These are phyloP conservation scores for Graphilbum ipis-grandicollis DNA, from an alignment of 2,329 filamentous ascomycete genomes.

Conservation along the genomic window DNA sequence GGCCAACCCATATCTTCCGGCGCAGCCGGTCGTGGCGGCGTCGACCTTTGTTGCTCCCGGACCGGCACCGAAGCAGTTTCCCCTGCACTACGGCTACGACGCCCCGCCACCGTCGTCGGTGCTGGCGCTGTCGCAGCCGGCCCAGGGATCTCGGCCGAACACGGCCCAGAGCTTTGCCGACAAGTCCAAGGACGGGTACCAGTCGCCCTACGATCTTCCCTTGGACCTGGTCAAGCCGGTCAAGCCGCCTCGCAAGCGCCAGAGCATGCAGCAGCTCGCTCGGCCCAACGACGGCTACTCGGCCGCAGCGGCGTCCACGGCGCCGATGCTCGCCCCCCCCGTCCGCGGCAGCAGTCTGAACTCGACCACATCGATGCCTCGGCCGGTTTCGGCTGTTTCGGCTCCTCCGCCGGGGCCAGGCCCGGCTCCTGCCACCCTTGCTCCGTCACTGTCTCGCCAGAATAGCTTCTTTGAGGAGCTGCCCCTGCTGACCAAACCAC, in stretches of 20 bases:
- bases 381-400: conserved; percentile 20
- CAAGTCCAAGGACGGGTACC: conserved; percentile 80
- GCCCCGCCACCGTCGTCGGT: conserved; percentile 13
- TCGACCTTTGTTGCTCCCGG: conserved; percentile 1
- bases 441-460: too few species aligned
- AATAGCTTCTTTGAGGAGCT: conserved; percentile 64
- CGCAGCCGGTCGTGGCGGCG: conserved; percentile 1
- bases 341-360: conserved; percentile 8
- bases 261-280: conserved; percentile 37
- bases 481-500: conserved; percentile 43
- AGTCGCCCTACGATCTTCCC: conserved; percentile 87
- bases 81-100: conserved; percentile 5
- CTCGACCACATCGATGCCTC: conserved; percentile 12
- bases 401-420: conserved; percentile 9
- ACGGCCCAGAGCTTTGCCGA: conserved; percentile 74
- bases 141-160: conserved; percentile 15
- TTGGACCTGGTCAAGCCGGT: conserved; percentile 65
- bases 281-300: conserved; percentile 22
- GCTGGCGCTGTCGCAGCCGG: background rate
- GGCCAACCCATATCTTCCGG: conserved; percentile 8
- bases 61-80: conserved; percentile 2
- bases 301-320: background rate
- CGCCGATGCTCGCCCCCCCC: conserved; percentile 8
- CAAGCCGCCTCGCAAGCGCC: conserved; percentile 45
- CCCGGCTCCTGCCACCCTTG: conserved; percentile 8